A percentile compares a stretch with the other conserved stretches of the same genome.
phyloP scores from a whole-genome alignment of 768 basidiomycete genomes.

The Phylloporus sp. region DNA sequence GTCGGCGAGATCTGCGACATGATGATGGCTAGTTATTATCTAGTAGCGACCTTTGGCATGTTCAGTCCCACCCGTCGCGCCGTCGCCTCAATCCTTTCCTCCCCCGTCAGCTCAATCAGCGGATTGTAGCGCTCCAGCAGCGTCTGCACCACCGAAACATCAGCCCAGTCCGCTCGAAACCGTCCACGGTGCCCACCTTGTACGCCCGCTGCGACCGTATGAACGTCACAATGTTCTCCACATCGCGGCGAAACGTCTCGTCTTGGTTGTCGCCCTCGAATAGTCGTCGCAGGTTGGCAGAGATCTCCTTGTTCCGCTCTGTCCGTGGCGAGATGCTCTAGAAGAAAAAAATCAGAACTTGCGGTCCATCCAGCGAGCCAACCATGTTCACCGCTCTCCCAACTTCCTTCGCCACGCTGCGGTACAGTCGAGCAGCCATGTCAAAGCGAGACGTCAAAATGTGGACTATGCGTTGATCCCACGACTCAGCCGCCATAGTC shows the following conservation, averaged over 20 bases:
- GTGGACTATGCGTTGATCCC: too few relatives aligned
- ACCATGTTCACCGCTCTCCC: slow-evolving; percentile 20
- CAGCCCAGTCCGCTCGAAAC: not conserved
- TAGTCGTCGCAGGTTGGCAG: slow-evolving; percentile 49
- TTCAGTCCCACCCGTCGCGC: slow-evolving; percentile 84
- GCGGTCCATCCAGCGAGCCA: not conserved
- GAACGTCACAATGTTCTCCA: slow-evolving; percentile 62
- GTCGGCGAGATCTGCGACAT: slow-evolving; percentile 25
- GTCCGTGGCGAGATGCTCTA: slow-evolving; percentile 38
- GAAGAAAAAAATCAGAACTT: not conserved
- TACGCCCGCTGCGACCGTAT: slow-evolving; percentile 69
- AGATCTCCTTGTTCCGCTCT: slow-evolving; percentile 39
- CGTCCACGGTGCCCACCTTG: slow-evolving; percentile 47
- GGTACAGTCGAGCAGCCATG: slow-evolving; percentile 27
- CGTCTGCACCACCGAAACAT: slow-evolving; percentile 37
- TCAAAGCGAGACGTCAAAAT: slow-evolving; percentile 18
- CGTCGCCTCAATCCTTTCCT: slow-evolving; percentile 80
- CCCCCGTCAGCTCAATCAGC: slow-evolving; percentile 65
- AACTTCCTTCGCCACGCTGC: slow-evolving; percentile 28
- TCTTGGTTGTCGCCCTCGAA: slow-evolving; percentile 37
- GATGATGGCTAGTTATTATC: too few relatives aligned
- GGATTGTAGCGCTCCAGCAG: slow-evolving; percentile 89
- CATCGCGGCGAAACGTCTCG: slow-evolving; percentile 38
- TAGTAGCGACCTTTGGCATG: slow-evolving; percentile 51
- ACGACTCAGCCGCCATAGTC: too few relatives aligned